A percentile compares a stretch with the other conserved stretches of the same genome.
Conservation (phyloP, 2,329 filamentous ascomycete genomes). For the Microsporum audouinii region DNA sequence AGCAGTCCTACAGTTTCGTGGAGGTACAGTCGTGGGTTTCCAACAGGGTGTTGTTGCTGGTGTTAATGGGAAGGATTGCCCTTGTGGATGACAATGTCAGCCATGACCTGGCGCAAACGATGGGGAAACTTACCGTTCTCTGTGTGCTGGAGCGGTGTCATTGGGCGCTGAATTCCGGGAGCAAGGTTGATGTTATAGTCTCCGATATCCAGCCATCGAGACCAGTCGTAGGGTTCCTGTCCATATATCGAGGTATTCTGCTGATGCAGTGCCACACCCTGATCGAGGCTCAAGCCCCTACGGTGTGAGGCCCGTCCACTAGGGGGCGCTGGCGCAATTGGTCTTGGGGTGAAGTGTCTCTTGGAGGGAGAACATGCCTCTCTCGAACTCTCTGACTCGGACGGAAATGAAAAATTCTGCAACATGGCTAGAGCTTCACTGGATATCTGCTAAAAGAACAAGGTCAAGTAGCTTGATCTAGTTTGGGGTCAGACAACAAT, state of each 20-base stretch:
- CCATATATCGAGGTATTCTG: conserved; percentile 5
- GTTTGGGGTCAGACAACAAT: not conserved
- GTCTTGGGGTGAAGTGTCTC: not conserved
- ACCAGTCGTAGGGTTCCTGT: conserved; percentile 46
- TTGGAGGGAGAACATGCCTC: not conserved
- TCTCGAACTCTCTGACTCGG: not conserved
- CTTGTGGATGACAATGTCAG: not conserved
- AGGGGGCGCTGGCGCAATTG: not conserved
- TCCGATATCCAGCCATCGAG: conserved; percentile 13
- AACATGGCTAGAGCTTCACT: not conserved
- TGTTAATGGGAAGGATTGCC: conserved; percentile 45
- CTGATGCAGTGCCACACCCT: conserved; percentile 9
- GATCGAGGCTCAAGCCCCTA: conserved; percentile 76
- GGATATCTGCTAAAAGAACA: not conserved
- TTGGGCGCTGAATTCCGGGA: conserved; percentile 39
- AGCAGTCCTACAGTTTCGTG: conserved; percentile 29
- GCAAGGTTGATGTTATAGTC: not conserved
- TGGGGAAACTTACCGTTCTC: conserved; percentile 42
- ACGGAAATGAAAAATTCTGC: not conserved
- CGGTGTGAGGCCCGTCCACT: conserved; percentile 43
- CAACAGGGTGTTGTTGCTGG: conserved; percentile 52
- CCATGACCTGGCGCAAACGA: not conserved
- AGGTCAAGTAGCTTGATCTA: not conserved
- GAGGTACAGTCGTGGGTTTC: conserved; percentile 25
- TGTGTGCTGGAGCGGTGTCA: conserved; percentile 53